phyloP scores from a whole-genome alignment of 1,284 basidiomycete genomes.

The Phaffia rhodozyma region DNA sequence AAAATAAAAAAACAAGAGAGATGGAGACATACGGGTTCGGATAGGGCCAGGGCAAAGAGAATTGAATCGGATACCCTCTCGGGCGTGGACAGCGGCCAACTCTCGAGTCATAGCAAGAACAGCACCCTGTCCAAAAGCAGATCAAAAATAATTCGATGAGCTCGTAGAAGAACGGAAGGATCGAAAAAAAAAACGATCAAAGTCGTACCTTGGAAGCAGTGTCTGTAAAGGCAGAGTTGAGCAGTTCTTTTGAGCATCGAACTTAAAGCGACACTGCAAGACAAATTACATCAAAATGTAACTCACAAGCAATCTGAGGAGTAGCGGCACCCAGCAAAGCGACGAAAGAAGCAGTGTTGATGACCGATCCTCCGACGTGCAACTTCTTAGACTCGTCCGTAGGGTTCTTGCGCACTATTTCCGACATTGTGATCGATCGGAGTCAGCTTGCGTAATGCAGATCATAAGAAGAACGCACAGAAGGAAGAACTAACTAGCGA shows the following conservation, averaged over 20 bases:
- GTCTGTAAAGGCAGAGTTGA: conserved; percentile 39
- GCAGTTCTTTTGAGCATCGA: not conserved
- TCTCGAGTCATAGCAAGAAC: conserved; percentile 97
- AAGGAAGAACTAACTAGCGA: conserved; percentile 46
- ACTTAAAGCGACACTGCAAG: not conserved
- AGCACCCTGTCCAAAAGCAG: conserved; percentile 46
- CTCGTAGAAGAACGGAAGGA: not conserved
- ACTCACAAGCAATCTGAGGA: conserved; percentile 84
- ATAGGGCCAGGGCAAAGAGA: conserved; percentile 89
- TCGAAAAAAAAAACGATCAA: not conserved
- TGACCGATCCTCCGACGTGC: conserved; percentile 77
- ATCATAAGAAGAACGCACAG: not conserved
- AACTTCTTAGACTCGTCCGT: conserved; percentile 68
- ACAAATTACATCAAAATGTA: not conserved
- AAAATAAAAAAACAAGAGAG: not conserved
- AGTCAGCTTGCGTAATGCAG: not conserved
- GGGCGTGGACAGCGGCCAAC: conserved; percentile 90
- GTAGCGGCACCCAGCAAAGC: conserved; percentile 88
- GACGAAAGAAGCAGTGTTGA: conserved; percentile 94
- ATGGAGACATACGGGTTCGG: conserved; percentile 58
- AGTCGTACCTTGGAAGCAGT: conserved; percentile 47
- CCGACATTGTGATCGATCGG: not conserved
- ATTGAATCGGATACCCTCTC: conserved; percentile 90
- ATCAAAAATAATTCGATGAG: not conserved
- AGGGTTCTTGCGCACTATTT: conserved; percentile 47